These are phyloP conservation scores for Jaminaea rosea DNA, from an alignment of 1,284 basidiomycete genomes.

Conservation along the genomic window DNA sequence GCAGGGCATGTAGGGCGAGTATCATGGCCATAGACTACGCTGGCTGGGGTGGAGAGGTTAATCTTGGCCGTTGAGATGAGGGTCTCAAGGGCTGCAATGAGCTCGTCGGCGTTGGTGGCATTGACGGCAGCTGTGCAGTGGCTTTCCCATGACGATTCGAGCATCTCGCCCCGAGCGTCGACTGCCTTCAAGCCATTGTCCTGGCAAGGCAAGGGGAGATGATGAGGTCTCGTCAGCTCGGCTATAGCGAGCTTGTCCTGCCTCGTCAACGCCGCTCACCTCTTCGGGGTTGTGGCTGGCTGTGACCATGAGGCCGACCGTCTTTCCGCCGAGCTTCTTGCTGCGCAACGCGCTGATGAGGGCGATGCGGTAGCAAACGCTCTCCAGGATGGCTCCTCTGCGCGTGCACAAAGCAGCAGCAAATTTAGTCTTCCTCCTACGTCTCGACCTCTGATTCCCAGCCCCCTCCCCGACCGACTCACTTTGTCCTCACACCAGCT, in stretches of 20 bases:
- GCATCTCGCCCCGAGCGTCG: conserved; percentile 97
- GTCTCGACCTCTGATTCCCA: background rate
- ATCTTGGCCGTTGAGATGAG: conserved; percentile 65
- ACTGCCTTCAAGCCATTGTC: conserved; percentile 99
- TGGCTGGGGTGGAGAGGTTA: conserved; percentile 66
- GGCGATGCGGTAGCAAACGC: conserved; percentile 85
- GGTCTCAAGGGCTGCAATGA: conserved; percentile 60
- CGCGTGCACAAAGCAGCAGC: conserved; percentile 7
- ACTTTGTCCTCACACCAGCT: conserved; percentile 83
- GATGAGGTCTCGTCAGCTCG: background rate
- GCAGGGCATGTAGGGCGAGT: conserved; percentile 80
- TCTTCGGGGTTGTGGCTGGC: conserved; percentile 96
- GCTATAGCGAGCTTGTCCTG: too few species aligned
- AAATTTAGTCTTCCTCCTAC: background rate
- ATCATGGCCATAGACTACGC: conserved; percentile 83
- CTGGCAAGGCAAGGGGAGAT: conserved; percentile 49
- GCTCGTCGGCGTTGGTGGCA: conserved; percentile 63
- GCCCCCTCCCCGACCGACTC: conserved; percentile 6
- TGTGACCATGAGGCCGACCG: conserved; percentile 96
- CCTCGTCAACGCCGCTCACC: too few species aligned
- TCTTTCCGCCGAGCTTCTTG: conserved; percentile 77
- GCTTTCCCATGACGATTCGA: conserved; percentile 85
- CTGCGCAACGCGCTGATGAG: conserved; percentile 82
- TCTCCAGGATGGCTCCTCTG: conserved; percentile 67
- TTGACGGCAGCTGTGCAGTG: conserved; percentile 87